Conservation (phyloP, 2,329 filamentous ascomycete genomes). For the Ceratocystis huliohia region DNA sequence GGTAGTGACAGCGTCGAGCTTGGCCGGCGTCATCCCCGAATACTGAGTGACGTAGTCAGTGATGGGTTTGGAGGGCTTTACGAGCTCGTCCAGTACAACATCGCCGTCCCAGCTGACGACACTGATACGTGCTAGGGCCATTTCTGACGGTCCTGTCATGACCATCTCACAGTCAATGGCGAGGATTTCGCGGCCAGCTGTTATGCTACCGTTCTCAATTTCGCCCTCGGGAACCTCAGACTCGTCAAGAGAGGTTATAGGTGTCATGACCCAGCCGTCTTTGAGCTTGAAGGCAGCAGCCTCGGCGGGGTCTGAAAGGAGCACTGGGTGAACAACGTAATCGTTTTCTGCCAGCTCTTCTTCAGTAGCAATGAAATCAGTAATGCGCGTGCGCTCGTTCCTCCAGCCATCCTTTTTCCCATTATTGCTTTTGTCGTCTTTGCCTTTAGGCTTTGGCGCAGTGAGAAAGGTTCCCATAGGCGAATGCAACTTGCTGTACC, state of each 20-base stretch:
- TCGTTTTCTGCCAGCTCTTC: slow-evolving; percentile 72
- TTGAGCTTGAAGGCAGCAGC: slow-evolving; percentile 30
- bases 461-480: slow-evolving; percentile 75
- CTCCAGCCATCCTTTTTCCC: slow-evolving; percentile 54
- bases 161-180: slow-evolving; percentile 98
- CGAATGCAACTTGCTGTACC: slow-evolving; percentile 68
- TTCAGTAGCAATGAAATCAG: slow-evolving; percentile 58
- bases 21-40: slow-evolving; percentile 82
- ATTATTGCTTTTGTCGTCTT: slow-evolving; percentile 34
- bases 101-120: slow-evolving; percentile 75
- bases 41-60: slow-evolving; percentile 82
- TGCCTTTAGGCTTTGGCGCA: slow-evolving; percentile 51
- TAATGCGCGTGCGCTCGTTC: slow-evolving; percentile 68
- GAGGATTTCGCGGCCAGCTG: slow-evolving; percentile 64
- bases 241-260: slow-evolving; percentile 52
- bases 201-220: slow-evolving; percentile 69
- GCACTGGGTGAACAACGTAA: slow-evolving; percentile 70
- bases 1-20: slow-evolving; percentile 72
- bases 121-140: slow-evolving; percentile 79
- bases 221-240: slow-evolving; percentile 55
- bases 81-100: slow-evolving; percentile 74
- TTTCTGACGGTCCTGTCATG: slow-evolving; percentile 64
- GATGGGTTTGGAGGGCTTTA: slow-evolving; percentile 80
- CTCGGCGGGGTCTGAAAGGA: slow-evolving; percentile 48
- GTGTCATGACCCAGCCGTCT: slow-evolving; percentile 73